Percentiles rank a stretch among this genome's conserved stretches.
phyloP scores from a whole-genome alignment of 495 filamentous ascomycete genomes.

The Podospora australis region DNA sequence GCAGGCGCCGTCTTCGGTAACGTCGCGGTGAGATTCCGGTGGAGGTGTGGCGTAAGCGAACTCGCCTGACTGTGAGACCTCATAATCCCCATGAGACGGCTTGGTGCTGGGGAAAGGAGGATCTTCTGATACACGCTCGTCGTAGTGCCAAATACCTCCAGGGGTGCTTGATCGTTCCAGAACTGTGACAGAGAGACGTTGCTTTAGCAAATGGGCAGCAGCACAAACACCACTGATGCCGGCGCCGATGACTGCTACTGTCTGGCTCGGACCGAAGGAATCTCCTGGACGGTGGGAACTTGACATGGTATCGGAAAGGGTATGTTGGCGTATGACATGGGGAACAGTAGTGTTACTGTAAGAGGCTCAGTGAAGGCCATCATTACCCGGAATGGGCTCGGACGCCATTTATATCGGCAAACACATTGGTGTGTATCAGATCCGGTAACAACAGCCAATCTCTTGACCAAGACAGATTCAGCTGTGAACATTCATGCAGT shows the following conservation, averaged over 20 bases:
- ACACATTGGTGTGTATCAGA: no score
- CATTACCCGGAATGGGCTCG: no score
- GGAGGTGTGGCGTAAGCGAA: constrained; percentile 15
- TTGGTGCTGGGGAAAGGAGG: constrained; percentile 48
- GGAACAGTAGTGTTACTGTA: no score
- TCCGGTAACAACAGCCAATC: no score
- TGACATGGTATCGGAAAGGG: background rate
- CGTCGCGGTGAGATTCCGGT: background rate
- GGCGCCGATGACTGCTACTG: constrained; percentile 62
- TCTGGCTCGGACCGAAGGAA: constrained; percentile 13
- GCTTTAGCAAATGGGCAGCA: constrained; percentile 54
- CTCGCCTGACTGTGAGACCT: constrained; percentile 13
- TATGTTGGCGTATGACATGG: background rate
- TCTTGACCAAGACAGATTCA: no score
- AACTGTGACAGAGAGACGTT: constrained; percentile 55
- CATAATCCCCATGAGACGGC: constrained; percentile 31
- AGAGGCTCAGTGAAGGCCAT: no score
- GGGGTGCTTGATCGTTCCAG: constrained; percentile 55
- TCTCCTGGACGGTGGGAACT: background rate
- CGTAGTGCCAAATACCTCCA: constrained; percentile 63
- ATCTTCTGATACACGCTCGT: constrained; percentile 51
- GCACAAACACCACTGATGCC: constrained; percentile 62
- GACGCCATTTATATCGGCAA: no score
- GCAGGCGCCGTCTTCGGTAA: background rate
- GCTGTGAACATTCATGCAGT: no score